phyloP scores from a whole-genome alignment of 2,329 filamentous ascomycete species.

The Epichloe aotearoae region DNA sequence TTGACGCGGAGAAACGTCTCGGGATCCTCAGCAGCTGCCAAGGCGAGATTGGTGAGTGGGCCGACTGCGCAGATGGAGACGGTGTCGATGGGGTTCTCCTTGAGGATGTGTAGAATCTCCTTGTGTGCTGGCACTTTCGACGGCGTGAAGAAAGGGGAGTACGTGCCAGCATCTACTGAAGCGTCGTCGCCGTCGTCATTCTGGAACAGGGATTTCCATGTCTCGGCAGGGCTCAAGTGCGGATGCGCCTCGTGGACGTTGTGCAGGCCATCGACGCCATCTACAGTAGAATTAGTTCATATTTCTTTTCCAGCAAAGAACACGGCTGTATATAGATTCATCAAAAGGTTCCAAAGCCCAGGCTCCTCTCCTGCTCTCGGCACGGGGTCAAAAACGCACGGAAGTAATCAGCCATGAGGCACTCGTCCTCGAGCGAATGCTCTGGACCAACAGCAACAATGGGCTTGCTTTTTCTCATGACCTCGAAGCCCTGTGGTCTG shows the following conservation, averaged over 20 bases:
- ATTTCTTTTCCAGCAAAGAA: no score
- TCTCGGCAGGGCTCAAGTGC: constrained; percentile 59
- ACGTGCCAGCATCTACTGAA: constrained; percentile 27
- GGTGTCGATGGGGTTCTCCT: constrained; percentile 67
- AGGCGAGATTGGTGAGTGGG: constrained; percentile 82
- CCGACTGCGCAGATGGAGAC: constrained; percentile 86
- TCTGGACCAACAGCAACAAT: constrained; percentile 78
- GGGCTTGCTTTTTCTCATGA: constrained; percentile 60
- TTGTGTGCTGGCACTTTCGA: constrained; percentile 62
- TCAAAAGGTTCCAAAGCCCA: background rate
- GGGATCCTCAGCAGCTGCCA: constrained; percentile 78
- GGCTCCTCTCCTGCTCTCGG: background rate
- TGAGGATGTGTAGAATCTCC: constrained; percentile 79
- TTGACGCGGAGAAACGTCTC: constrained; percentile 81
- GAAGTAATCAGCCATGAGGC: constrained; percentile 73
- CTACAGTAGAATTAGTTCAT: constrained; percentile 25
- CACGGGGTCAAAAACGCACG: constrained; percentile 39
- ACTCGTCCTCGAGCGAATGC: constrained; percentile 71
- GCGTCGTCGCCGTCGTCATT: constrained; percentile 13
- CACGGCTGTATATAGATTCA: no score
- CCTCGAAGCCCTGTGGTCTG: constrained; percentile 55
- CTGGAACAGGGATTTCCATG: constrained; percentile 56
- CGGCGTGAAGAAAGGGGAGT: constrained; percentile 56
- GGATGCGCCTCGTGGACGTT: constrained; percentile 63
- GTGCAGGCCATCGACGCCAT: constrained; percentile 64